These are phyloP conservation scores for Arxiozyma slooffiae DNA, from an alignment of 1,139 yeast genomes.

Conservation along the genomic window DNA sequence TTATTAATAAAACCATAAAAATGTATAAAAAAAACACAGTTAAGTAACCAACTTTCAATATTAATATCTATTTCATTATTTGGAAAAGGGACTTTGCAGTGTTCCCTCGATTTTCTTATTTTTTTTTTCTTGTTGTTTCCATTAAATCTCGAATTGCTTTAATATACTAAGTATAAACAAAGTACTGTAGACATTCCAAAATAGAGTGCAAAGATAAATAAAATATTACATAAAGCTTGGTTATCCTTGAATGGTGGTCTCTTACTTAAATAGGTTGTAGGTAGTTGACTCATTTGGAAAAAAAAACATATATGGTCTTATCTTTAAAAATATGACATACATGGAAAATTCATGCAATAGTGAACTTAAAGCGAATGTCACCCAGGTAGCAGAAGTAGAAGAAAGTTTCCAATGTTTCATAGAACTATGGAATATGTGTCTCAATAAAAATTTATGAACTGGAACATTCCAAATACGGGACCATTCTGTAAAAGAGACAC, in stretches of 20 bases:
- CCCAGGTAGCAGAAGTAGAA: constrained; percentile 53
- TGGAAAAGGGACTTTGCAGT: not conserved
- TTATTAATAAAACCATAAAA: too few relatives aligned
- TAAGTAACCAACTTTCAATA: too few relatives aligned
- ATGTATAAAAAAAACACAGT: too few relatives aligned
- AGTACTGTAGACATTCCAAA: constrained; percentile 80
- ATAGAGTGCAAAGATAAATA: constrained; percentile 82
- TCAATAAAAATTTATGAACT: constrained; percentile 73
- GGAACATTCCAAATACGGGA: constrained; percentile 88
- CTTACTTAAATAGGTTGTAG: constrained; percentile 23
- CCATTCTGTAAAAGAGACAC: constrained; percentile 81
- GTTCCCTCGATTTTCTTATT: too few relatives aligned
- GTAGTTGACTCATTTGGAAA: constrained; percentile 65
- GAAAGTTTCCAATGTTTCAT: constrained; percentile 60
- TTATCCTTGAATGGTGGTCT: constrained; percentile 7
- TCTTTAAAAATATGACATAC: constrained; percentile 66
- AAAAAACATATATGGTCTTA: constrained; percentile 71
- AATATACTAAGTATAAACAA: constrained; percentile 69
- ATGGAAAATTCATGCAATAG: constrained; percentile 79
- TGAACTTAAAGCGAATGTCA: constrained; percentile 73
- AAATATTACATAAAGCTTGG: constrained; percentile 51
- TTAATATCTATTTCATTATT: too few relatives aligned
- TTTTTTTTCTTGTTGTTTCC: not conserved
- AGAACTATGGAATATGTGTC: constrained; percentile 85
- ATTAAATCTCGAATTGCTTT: constrained; percentile 3